phyloP scores from a whole-genome alignment of 495 filamentous ascomycete genomes.

The Aspergillus bertholletiae region DNA sequence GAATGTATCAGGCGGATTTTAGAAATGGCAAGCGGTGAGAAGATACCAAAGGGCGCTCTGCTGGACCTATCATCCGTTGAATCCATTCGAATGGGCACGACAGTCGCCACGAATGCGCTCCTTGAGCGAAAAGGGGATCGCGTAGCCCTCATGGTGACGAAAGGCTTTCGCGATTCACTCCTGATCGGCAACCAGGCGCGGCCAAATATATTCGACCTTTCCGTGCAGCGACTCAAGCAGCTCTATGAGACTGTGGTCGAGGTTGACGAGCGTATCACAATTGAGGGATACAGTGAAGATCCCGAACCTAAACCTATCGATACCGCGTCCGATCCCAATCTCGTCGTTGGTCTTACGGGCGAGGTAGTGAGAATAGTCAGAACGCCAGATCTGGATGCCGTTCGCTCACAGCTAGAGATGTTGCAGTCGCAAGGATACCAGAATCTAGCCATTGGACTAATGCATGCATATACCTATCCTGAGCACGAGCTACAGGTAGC shows the following conservation, averaged over 20 bases:
- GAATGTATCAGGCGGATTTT: slow-evolving; percentile 83
- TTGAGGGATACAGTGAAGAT: slow-evolving; percentile 54
- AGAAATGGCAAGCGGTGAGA: slow-evolving; percentile 43
- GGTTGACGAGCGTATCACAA: slow-evolving; percentile 68
- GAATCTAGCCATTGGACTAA: slow-evolving; percentile 39
- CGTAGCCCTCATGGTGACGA: slow-evolving; percentile 80
- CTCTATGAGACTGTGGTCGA: slow-evolving; percentile 68
- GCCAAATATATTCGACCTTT: slow-evolving; percentile 73
- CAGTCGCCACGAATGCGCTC: slow-evolving; percentile 78
- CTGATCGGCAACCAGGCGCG: slow-evolving; percentile 77
- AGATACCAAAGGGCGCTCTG: slow-evolving; percentile 43
- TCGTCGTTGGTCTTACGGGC: slow-evolving; percentile 33
- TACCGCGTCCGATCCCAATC: slow-evolving; percentile 34
- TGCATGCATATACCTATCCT: slow-evolving; percentile 45
- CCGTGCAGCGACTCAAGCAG: slow-evolving; percentile 66
- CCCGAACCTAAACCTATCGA: slow-evolving; percentile 38
- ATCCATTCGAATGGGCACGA: slow-evolving; percentile 71
- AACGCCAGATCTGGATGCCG: slow-evolving; percentile 14
- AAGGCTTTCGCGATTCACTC: slow-evolving; percentile 84
- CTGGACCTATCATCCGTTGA: slow-evolving; percentile 26
- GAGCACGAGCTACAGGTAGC: slow-evolving; percentile 41
- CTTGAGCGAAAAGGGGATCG: slow-evolving; percentile 86
- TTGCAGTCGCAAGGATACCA: slow-evolving; percentile 33
- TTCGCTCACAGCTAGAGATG: slow-evolving; percentile 26
- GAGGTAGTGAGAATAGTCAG: slow-evolving; percentile 40